Conservation (phyloP, 129 eudicot genomes). For the Glebionis coronaria region DNA sequence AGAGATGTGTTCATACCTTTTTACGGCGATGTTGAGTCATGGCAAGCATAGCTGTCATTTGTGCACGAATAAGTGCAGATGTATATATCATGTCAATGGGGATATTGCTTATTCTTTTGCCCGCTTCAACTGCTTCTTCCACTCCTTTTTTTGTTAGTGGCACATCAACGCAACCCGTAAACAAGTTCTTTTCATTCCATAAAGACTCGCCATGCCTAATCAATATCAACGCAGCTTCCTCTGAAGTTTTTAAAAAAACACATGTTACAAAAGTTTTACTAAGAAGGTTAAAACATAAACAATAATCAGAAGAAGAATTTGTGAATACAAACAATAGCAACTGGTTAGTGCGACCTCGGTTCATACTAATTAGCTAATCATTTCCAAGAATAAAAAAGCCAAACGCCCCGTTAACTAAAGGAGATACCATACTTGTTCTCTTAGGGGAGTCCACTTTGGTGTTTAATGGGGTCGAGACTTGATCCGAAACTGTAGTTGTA, state of each 20-base stretch:
- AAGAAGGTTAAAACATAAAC: too few relatives aligned
- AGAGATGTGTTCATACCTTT: not conserved
- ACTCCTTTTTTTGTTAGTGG: constrained; percentile 66
- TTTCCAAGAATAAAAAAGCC: not conserved
- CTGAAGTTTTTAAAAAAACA: not conserved
- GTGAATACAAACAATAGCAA: not conserved
- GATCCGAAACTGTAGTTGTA: constrained; percentile 41
- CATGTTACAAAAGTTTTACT: not conserved
- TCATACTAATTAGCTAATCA: not conserved
- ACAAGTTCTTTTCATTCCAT: constrained; percentile 73
- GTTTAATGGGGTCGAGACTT: constrained; percentile 53
- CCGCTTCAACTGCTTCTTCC: constrained; percentile 78
- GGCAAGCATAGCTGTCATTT: constrained; percentile 65
- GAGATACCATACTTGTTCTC: constrained; percentile 67
- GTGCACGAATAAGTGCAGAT: constrained; percentile 66
- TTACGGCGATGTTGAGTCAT: constrained; percentile 43
- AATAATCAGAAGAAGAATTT: too few relatives aligned
- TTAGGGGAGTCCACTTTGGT: constrained; percentile 41
- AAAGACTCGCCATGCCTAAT: constrained; percentile 9
- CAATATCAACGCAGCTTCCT: constrained; percentile 5
- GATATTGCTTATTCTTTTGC: constrained; percentile 64
- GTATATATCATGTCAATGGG: constrained; percentile 66
- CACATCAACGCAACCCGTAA: constrained; percentile 77
- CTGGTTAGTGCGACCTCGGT: too few relatives aligned
- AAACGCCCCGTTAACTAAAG: not conserved